Conservation (phyloP, 1,284 basidiomycete genomes). For the Pseudozyma sp. region DNA sequence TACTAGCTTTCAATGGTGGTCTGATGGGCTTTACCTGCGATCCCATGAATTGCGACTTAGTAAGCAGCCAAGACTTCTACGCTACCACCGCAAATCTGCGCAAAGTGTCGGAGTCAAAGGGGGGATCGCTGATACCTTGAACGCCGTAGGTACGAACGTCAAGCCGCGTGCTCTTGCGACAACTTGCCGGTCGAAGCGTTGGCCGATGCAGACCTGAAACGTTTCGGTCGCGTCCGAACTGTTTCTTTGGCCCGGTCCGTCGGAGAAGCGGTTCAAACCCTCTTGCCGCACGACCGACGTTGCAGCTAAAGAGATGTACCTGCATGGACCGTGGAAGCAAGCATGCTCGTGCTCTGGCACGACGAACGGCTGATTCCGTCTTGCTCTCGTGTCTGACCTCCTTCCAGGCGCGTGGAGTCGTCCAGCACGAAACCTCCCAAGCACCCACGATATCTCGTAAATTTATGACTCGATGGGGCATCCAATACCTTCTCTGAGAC, state of each 20-base stretch:
- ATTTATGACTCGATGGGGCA: too few relatives aligned
- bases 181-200: too few relatives aligned
- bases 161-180: background rate
- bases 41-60: too few relatives aligned
- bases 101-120: background rate
- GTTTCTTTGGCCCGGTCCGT: background rate
- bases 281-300: background rate
- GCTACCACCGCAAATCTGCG: background rate
- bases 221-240: background rate
- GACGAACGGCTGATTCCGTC: background rate
- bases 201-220: too few relatives aligned
- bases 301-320: slow-evolving; percentile 1
- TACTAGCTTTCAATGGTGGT: too few relatives aligned
- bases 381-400: background rate
- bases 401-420: too few relatives aligned
- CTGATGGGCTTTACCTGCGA: background rate
- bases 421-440: too few relatives aligned
- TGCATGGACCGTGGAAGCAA: slow-evolving; percentile 1
- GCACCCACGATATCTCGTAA: too few relatives aligned
- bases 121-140: background rate
- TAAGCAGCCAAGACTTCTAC: too few relatives aligned
- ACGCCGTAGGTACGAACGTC: background rate
- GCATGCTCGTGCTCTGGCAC: background rate
- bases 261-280: background rate
- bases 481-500: too few relatives aligned